Conservation (phyloP, 305 asterid species). For the Rubia balearica region DNA sequence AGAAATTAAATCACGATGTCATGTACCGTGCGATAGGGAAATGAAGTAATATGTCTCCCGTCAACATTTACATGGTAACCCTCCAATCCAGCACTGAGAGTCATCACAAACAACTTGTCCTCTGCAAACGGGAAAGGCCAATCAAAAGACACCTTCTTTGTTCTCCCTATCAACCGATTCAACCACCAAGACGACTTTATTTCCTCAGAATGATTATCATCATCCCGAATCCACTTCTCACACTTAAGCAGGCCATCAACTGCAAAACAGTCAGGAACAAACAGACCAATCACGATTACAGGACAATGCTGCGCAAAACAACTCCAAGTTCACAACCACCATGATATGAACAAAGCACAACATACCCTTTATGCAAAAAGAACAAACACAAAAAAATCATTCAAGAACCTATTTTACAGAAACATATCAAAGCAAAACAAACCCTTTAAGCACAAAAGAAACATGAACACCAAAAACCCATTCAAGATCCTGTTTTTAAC, state of each 20-base stretch:
- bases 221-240: conserved; percentile 35
- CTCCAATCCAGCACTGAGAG: conserved; percentile 32
- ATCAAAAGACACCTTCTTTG: conserved; percentile 26
- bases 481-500: neutral
- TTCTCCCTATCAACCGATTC: conserved; percentile 31
- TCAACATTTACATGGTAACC: conserved; percentile 33
- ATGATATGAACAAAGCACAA: neutral
- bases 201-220: conserved; percentile 21
- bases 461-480: neutral
- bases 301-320: neutral
- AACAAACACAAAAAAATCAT: too few species aligned
- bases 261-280: conserved; percentile 12
- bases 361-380: neutral
- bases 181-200: conserved; percentile 34
- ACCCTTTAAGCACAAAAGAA: neutral
- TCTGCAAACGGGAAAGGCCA: conserved; percentile 34
- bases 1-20: neutral
- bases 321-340: neutral
- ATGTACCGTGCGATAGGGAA: conserved; percentile 31
- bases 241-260: conserved; percentile 39
- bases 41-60: conserved; percentile 32
- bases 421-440: neutral
- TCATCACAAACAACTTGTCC: conserved; percentile 26
- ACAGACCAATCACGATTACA: neutral
- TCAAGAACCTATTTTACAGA: neutral